These are phyloP conservation scores for Lenzites betulinus DNA, from an alignment of 768 basidiomycete genomes.

Conservation along the genomic window DNA sequence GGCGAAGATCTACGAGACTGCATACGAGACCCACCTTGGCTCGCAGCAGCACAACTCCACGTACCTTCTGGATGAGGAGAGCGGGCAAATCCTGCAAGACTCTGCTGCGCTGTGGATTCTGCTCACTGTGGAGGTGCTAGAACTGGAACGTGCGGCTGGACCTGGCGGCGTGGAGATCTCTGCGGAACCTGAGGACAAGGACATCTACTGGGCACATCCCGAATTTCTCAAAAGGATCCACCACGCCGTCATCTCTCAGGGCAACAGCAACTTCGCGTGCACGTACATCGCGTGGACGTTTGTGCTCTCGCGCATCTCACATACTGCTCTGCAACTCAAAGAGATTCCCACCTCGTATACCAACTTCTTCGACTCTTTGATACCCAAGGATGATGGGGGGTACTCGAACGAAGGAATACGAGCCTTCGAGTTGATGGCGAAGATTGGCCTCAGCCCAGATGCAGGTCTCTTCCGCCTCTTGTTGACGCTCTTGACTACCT, in stretches of 20 bases:
- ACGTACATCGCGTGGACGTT: slow-evolving; percentile 85
- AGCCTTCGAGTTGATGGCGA: slow-evolving; percentile 56
- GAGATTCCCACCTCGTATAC: slow-evolving; percentile 58
- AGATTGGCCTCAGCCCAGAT: slow-evolving; percentile 56
- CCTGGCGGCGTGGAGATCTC: slow-evolving; percentile 53
- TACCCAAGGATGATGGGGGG: slow-evolving; percentile 41
- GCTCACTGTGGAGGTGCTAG: slow-evolving; percentile 75
- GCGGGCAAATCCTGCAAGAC: slow-evolving; percentile 64
- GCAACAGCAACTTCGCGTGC: slow-evolving; percentile 65
- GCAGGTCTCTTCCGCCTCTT: slow-evolving; percentile 63
- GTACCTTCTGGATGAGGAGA: slow-evolving; percentile 75
- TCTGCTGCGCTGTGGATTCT: slow-evolving; percentile 77
- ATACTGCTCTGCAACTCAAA: slow-evolving; percentile 46
- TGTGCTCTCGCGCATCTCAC: slow-evolving; percentile 65
- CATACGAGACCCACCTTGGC: slow-evolving; percentile 67
- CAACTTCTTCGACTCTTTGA: slow-evolving; percentile 54
- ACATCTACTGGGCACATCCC: slow-evolving; percentile 63
- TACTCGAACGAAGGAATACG: slow-evolving; percentile 63
- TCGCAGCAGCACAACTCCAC: slow-evolving; percentile 61
- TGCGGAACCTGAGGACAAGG: slow-evolving; percentile 46
- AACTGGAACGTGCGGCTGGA: slow-evolving; percentile 71
- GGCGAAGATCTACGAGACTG: slow-evolving; percentile 61
- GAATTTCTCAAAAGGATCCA: slow-evolving; percentile 67
- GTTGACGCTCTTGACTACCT: slow-evolving; percentile 59
- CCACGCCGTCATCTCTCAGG: slow-evolving; percentile 59